Evolutionary conservation across 2,329 filamentous ascomycete genomes (phyloP).

Genomic region (Ophiostoma australiae): DNA sequence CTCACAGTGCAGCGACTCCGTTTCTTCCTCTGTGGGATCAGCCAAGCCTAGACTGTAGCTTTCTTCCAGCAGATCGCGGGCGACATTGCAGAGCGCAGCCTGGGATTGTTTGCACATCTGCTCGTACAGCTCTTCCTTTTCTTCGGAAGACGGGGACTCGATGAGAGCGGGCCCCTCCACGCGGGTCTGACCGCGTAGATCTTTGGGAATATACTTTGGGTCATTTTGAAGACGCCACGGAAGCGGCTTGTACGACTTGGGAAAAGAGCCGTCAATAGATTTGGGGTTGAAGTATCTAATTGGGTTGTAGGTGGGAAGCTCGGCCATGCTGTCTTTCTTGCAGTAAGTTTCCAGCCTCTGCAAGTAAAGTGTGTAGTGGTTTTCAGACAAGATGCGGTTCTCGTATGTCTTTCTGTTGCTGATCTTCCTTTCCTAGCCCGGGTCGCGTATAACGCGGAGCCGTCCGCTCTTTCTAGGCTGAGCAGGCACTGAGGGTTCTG

Average conservation of each 20-base stretch:
- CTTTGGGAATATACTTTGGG: neutral
- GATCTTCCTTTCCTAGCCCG: no score
- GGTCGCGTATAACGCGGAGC: no score
- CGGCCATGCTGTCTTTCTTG: slow-evolving; percentile 1
- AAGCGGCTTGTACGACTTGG: neutral
- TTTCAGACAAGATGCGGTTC: neutral
- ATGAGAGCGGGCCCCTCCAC: neutral
- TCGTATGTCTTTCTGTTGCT: neutral
- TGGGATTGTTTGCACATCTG: neutral
- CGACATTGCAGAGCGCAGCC: neutral
- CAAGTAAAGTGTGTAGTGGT: neutral
- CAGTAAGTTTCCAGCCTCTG: neutral
- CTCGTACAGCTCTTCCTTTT: neutral
- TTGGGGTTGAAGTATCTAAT: neutral
- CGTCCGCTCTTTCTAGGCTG: no score
- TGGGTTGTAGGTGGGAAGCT: neutral
- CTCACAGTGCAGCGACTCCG: no score
- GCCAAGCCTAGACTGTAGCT: no score
- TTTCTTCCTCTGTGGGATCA: no score
- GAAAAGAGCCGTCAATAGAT: neutral
- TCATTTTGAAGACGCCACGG: neutral
- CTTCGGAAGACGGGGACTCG: neutral
- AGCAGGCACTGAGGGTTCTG: no score
- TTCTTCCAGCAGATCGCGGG: neutral
- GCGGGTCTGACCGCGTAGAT: neutral